Evolutionary conservation across 148 eudicot genomes (phyloP).

Genomic region (Rhododendron kiyosumense): DNA sequence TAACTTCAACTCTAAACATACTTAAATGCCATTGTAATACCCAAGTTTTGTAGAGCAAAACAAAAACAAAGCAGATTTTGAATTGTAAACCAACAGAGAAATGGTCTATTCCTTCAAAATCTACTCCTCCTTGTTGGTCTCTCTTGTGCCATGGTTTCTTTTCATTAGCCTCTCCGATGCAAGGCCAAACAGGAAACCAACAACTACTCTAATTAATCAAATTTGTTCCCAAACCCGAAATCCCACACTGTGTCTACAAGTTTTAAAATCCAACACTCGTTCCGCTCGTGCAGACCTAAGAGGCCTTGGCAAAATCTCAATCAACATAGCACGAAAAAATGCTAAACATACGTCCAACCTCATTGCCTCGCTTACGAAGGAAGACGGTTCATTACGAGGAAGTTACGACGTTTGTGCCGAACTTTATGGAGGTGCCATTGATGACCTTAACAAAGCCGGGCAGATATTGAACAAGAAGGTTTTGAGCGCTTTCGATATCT

Average conservation of each 20-base stretch:
- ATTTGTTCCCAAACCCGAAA: conserved; percentile 3
- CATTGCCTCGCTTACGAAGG: background rate
- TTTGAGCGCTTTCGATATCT: background rate
- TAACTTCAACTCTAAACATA: too few species aligned
- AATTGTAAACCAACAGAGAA: background rate
- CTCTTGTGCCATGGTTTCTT: background rate
- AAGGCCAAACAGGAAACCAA: background rate
- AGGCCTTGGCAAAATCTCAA: conserved; percentile 17
- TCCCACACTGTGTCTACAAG: background rate
- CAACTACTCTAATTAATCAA: background rate
- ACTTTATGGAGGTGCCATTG: background rate
- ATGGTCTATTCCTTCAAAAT: background rate
- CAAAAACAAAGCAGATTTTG: background rate
- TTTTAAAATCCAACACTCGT: conserved; percentile 2
- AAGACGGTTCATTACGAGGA: background rate
- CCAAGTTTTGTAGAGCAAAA: background rate
- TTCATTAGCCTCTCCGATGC: background rate
- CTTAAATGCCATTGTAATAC: too few species aligned
- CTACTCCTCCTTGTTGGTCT: background rate
- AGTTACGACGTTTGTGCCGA: background rate
- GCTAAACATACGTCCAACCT: background rate
- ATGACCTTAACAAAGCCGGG: background rate
- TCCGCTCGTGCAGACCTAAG: conserved; percentile 1
- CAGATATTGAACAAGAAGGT: background rate
- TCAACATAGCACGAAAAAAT: background rate